Percentiles rank a stretch among this genome's conserved stretches.
phyloP scores from a whole-genome alignment of 345 rosid genomes.

The Salix exigua region DNA sequence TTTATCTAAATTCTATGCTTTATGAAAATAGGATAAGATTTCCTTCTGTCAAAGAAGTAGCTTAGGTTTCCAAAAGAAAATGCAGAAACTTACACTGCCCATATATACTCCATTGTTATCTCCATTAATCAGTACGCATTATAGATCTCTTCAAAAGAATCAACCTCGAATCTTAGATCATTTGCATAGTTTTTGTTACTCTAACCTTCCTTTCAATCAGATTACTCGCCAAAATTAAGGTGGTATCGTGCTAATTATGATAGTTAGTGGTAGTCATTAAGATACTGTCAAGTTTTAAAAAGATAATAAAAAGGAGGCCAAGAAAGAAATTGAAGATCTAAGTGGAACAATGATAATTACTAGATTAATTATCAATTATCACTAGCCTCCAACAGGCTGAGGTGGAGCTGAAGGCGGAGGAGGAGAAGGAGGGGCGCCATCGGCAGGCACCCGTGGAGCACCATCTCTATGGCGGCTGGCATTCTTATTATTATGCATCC shows the following conservation, averaged over 20 bases:
- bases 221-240: neutral
- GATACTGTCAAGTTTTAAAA: neutral
- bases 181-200: neutral
- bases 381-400: constrained; percentile 1
- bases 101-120: no score
- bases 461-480: constrained; percentile 10
- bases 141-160: neutral
- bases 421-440: neutral
- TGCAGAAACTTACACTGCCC: no score
- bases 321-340: neutral
- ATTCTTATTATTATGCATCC: constrained; percentile 30
- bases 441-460: neutral
- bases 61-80: no score
- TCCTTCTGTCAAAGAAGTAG: neutral
- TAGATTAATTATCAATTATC: no score
- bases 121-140: neutral
- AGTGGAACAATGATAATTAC: neutral
- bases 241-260: neutral
- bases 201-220: neutral
- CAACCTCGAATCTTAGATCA: neutral
- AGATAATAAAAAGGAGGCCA: neutral
- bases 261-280: neutral
- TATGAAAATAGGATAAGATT: neutral
- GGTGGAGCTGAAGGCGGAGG: neutral
- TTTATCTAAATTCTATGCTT: neutral